Evolutionary conservation across 257 asterid species (phyloP), one percentile per base, ranked within the genome.

Genomic region (Cordia subcordata): DNA sequence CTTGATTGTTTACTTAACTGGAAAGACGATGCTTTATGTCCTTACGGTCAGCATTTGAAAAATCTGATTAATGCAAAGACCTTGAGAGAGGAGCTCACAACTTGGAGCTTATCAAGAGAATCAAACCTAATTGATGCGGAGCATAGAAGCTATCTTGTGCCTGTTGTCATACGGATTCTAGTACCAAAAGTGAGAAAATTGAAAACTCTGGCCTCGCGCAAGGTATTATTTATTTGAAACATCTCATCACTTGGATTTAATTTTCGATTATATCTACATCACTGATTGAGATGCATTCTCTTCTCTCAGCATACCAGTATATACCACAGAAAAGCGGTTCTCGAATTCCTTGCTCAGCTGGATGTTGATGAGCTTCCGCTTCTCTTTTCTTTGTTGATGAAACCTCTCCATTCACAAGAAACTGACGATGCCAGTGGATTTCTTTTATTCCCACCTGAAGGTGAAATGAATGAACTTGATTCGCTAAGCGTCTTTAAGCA

Each of bases 1-100:
- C 85, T 92, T 70, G 97, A 88, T 58, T 86, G 99, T 81, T 79
- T 92, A 80, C 63, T 84, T 74, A 82, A 85, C 76, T 88, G 96
- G 96, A 89, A 72, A 66, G 99, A 88, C 45, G 95, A 80, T 35
- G 88, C 73, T 63, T 67, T 92, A 74, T 68, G 85, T 60, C 96
- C 96, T 9, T 88, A 92, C 47, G 60, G 68, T 18, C 90, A 73
- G 68, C 81, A 86, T 77, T 82, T 92, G 71, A 86, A 77, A 67
- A 84, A 84, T 74, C 75, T 92, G 75, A 81, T 88, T 22, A 70
- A 60, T 77, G 65, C 85, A 6, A 84, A 84, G 62, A 66, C 58
- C 70, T 68, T 92, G 63, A 75, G 90, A 70, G 97, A 92, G 66
- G 96, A 86, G 80, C 88, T 92, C 63, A 80, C 99, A 10, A 77